Base-by-base conservation (phyloP, 768 basidiomycete species). In the Flagelloscypha sp. region DNA sequence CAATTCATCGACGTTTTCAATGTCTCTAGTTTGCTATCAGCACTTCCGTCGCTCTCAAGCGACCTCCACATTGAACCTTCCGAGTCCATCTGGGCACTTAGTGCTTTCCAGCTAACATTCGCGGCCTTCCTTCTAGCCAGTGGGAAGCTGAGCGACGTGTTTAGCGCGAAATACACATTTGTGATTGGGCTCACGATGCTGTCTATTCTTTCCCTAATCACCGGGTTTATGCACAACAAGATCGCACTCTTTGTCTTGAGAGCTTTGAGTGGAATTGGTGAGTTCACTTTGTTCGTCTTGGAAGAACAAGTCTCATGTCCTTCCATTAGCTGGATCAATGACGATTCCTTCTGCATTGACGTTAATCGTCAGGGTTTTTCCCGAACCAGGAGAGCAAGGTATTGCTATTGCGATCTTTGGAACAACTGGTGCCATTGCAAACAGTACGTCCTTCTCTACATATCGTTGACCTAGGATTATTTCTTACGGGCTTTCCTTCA, bases 281-380 rank as follows among this genome's bases (percentile, higher is more conserved):
- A 36, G 52, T 45, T 11, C 56, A 60, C 46, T 16, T 48, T 48
- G 19, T n/a, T n/a, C n/a, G n/a, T n/a, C n/a, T n/a, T n/a, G n/a
- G n/a, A n/a, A n/a, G n/a, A n/a, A 5, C 13, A 27, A 15, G 18
- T 20, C 15, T 5, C 22, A 9, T 22, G 33, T 11, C 38, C 34
- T 28, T 40, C 33, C 58, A 50, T 61, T 55, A 6, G 68, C 59
- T 9, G 72, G 66, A 13, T 54, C 68, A 2, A 50, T 73, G 56
- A 68, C 67, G 7, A 61, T 74, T 24, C 73, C 73, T 2, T 68
- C 71, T 3, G 66, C 72, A 5, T 50, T 68, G n/a, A 53, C 63
- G 24, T 55, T 77, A 22, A 59, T 75, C 15, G 68, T 74, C 5
- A 59, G 63, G 28, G 54, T 70, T 44, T 76, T 68, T 49, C 66